These are phyloP conservation scores for Gyrodon lividus DNA, from an alignment of 768 basidiomycete species.

Conservation along the genomic window DNA sequence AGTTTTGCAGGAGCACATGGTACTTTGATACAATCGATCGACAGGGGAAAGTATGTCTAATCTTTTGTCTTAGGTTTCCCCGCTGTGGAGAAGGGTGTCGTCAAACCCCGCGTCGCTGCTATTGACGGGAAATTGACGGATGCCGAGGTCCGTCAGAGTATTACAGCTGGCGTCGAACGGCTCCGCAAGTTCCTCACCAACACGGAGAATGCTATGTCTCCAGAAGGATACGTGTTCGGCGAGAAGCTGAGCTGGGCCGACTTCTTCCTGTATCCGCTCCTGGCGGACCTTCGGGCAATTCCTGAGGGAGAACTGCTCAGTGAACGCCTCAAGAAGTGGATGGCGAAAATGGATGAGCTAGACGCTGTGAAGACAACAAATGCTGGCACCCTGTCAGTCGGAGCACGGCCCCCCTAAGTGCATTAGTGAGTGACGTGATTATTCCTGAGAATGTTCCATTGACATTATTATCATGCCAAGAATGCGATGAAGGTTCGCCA, in stretches of 20 bases:
- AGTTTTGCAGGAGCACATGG: conserved; percentile 24
- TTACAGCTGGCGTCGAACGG: conserved; percentile 16
- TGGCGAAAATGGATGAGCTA: conserved; percentile 24
- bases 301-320: conserved; percentile 27
- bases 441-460: not conserved
- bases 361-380: conserved; percentile 26
- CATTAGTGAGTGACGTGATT: not conserved
- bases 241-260: conserved; percentile 30
- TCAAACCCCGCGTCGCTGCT: conserved; percentile 31
- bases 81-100: conserved; percentile 30
- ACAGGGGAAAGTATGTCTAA: too few relatives aligned
- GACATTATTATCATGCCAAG: not conserved
- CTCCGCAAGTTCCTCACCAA: conserved; percentile 17
- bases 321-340: conserved; percentile 22
- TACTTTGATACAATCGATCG: conserved; percentile 4
- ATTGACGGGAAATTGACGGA: conserved; percentile 24
- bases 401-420: conserved; percentile 24
- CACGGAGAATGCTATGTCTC: conserved; percentile 25
- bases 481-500: not conserved
- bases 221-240: conserved; percentile 30
- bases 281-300: conserved; percentile 29
- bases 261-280: conserved; percentile 33
- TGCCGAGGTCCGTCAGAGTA: conserved; percentile 17
- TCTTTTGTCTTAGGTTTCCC: conserved; percentile 23
- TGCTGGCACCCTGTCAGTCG: conserved; percentile 24